Percentiles rank a stretch among this genome's conserved stretches.
These are phyloP conservation scores for Santalum album DNA, from an alignment of 164 flowering plant genomes.

Conservation along the genomic window DNA sequence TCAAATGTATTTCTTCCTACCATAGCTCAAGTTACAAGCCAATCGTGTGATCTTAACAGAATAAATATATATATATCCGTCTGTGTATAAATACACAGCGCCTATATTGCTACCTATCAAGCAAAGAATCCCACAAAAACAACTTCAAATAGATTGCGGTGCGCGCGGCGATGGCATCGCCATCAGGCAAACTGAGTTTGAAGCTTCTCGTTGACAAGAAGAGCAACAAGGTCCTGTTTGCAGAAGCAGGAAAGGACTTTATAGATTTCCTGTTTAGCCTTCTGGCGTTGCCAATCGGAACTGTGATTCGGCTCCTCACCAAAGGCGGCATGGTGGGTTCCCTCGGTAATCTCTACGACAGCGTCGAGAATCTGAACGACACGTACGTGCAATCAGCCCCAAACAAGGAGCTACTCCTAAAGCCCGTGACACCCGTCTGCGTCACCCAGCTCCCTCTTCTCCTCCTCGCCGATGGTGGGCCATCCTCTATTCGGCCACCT, in stretches of 20 bases:
- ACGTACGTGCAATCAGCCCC: slow-evolving; percentile 2
- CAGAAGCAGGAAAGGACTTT: slow-evolving; percentile 4
- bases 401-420: slow-evolving; percentile 7
- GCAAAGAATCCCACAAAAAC: no score
- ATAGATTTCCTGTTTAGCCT: slow-evolving; percentile 2
- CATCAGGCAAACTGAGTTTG: slow-evolving; percentile 1
- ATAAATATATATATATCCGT: no score
- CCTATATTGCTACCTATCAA: no score
- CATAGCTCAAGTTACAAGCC: no score
- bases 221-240: slow-evolving; percentile 3
- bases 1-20: no score
- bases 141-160: no score
- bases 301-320: background rate
- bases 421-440: background rate
- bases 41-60: no score
- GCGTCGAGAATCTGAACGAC: background rate
- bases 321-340: background rate
- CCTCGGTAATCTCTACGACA: background rate
- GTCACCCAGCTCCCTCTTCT: background rate
- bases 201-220: slow-evolving; percentile 4
- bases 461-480: background rate
- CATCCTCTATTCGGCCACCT: background rate
- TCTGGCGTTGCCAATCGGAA: background rate
- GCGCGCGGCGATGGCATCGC: no score
- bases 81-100: no score